Conservation (phyloP, 1,284 basidiomycete genomes). For the Apiotrichum gamsii region DNA sequence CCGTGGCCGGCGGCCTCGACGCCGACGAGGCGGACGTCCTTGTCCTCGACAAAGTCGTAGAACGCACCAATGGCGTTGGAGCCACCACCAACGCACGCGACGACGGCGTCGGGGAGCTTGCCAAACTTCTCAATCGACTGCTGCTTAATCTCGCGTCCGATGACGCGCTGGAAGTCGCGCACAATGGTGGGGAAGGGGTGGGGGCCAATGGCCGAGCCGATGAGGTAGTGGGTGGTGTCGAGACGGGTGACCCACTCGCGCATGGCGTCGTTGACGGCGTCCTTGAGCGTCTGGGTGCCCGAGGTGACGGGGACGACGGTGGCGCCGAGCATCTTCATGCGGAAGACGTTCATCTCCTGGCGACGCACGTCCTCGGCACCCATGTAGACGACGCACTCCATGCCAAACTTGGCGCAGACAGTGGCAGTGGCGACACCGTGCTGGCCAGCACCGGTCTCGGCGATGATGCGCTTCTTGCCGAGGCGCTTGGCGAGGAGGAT, state of each 20-base stretch:
- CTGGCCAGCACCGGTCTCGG: conserved; percentile 97
- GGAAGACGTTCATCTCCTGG: conserved; percentile 94
- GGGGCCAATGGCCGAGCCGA: conserved; percentile 94
- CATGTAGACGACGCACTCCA: conserved; percentile 98
- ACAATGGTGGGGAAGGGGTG: conserved; percentile 99
- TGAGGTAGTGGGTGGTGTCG: conserved; percentile 86
- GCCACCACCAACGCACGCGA: conserved; percentile 96
- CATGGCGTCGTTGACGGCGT: conserved; percentile 95
- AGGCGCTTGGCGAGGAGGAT: conserved; percentile 85
- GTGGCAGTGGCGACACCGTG: conserved; percentile 99
- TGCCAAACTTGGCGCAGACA: conserved; percentile 90
- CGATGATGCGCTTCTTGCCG: conserved; percentile 95
- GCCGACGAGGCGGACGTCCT: conserved; percentile 73
- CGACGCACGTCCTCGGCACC: conserved; percentile 95
- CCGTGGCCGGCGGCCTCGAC: conserved; percentile 97
- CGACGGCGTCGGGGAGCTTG: conserved; percentile 86
- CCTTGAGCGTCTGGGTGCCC: conserved; percentile 92
- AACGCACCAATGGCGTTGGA: conserved; percentile 97
- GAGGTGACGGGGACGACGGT: conserved; percentile 91
- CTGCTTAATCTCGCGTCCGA: conserved; percentile 88
- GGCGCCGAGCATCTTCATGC: conserved; percentile 94
- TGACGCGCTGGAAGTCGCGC: conserved; percentile 94
- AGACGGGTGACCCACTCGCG: conserved; percentile 98
- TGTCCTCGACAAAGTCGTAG: conserved; percentile 86
- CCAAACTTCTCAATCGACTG: conserved; percentile 70